Evolutionary conservation across 2,329 filamentous ascomycete species (phyloP), one percentile per base, ranked within the genome.

Genomic region (Colletotrichum musae): DNA sequence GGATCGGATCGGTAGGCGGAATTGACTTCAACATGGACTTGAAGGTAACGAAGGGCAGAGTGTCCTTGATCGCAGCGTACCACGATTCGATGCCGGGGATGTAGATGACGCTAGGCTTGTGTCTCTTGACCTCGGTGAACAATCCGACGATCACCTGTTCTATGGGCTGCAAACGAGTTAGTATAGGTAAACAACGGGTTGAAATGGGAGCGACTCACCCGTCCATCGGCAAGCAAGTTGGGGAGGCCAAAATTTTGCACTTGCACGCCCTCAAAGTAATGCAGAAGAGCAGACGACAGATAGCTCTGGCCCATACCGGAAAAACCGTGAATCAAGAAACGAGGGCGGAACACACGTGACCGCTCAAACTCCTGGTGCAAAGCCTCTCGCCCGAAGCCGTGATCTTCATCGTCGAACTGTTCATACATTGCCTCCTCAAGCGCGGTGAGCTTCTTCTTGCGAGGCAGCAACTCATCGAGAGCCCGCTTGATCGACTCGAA

Each of bases 71-170:
- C 28, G 85, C 87, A 18, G 88, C 82, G 77, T 94, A 95, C 96
- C 96, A 99, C 7, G 92, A 88, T 73, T 97, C 93, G 57, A 98
- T 89, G 73, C 94, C 92, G 2, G 96, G 95, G 51, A 99, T 93
- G 80, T 95, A 98, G 59, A 99, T 96, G 45, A 98, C 94, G 78
- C 94, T 97, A 0, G 96, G 96, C 79, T 97, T 98, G 78, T 98
- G 94, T 45, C 95, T 91, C 79, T 95, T 94, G 45, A 97, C 93
- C 82, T 98, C 96, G 1, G 93, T 91, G 77, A 99, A 98, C 7
- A 97, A 86, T 73, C 95, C 92, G 13, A 97, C 94, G 72, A 99
- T 90, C 10, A 95, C 93, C 73, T 96, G 93, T 82, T 98, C 96
- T 16, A 93, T 88, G 1, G 93, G 90, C 83, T 89, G 70, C 48